phyloP scores from a whole-genome alignment of 2,329 filamentous ascomycete genomes.

The Blumeriella jaapii region DNA sequence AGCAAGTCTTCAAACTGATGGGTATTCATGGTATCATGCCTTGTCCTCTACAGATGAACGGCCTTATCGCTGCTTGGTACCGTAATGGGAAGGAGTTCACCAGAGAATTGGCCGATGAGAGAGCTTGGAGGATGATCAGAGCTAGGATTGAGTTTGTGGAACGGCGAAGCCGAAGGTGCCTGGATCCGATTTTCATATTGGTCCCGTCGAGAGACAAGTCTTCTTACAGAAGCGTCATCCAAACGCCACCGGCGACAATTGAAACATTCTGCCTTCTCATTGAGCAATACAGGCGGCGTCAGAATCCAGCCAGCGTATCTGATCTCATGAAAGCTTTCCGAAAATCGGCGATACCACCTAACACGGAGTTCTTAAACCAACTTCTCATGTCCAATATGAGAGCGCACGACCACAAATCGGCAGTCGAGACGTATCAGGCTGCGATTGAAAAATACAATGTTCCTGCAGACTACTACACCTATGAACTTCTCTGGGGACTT shows the following conservation, averaged over 20 bases:
- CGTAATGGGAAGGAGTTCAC: constrained; percentile 45
- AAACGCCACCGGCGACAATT: constrained; percentile 50
- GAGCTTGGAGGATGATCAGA: constrained; percentile 70
- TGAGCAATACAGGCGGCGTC: constrained; percentile 56
- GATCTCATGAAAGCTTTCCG: constrained; percentile 51
- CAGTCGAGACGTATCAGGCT: constrained; percentile 19
- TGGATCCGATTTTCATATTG: neutral
- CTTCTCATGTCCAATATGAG: constrained; percentile 40
- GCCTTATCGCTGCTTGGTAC: constrained; percentile 68
- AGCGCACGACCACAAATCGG: constrained; percentile 13
- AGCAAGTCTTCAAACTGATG: constrained; percentile 66
- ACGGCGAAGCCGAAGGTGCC: constrained; percentile 22
- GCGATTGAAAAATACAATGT: constrained; percentile 14
- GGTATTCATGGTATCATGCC: constrained; percentile 54
- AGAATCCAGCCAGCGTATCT: constrained; percentile 44
- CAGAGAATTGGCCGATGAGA: constrained; percentile 49
- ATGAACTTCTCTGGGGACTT: constrained; percentile 22
- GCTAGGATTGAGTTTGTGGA: constrained; percentile 53
- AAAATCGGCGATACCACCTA: constrained; percentile 51
- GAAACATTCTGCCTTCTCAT: constrained; percentile 72
- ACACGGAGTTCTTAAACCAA: constrained; percentile 71
- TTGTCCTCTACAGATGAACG: constrained; percentile 68
- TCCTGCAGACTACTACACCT: constrained; percentile 24
- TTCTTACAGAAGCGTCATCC: constrained; percentile 28
- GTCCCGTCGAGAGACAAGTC: constrained; percentile 9